Evolutionary conservation across 495 filamentous ascomycete genomes (phyloP).

Genomic region (Aspergillus taichungensis): DNA sequence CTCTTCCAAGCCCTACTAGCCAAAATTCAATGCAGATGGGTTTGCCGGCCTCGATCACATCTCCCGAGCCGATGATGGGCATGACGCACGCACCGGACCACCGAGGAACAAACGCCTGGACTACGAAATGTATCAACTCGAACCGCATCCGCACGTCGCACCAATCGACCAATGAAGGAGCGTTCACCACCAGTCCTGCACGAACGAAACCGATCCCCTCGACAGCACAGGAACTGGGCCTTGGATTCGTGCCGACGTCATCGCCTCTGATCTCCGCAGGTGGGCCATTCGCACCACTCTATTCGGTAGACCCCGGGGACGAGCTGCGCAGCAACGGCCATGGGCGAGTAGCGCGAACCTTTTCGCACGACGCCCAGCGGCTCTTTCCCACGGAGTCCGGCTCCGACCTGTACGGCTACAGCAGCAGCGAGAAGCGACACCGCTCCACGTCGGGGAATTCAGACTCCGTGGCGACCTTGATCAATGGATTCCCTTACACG

Average conservation of each 20-base stretch:
- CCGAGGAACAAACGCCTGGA: constrained; percentile 6
- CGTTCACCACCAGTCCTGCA: constrained; percentile 12
- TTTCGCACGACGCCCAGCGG: constrained; percentile 18
- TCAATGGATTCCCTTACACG: constrained; percentile 33
- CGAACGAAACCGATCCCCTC: constrained; percentile 14
- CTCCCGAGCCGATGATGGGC: constrained; percentile 10
- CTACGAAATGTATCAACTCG: constrained; percentile 2
- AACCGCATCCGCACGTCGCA: constrained; percentile 4
- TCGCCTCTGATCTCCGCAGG: constrained; percentile 5
- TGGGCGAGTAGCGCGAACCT: constrained; percentile 8
- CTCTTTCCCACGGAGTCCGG: constrained; percentile 16
- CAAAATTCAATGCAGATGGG: constrained; percentile 11
- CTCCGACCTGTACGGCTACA: constrained; percentile 29
- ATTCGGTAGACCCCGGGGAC: constrained; percentile 11
- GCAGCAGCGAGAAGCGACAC: constrained; percentile 18
- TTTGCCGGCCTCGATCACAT: constrained; percentile 3
- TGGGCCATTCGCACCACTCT: constrained; percentile 13
- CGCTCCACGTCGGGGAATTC: constrained; percentile 8
- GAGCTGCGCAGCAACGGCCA: constrained; percentile 14
- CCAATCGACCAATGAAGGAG: constrained; percentile 1
- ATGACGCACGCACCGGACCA: constrained; percentile 8
- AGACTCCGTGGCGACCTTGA: constrained; percentile 15
- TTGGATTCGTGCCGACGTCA: constrained; percentile 19
- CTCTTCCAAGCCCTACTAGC: constrained; percentile 28
- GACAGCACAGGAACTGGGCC: constrained; percentile 20